Conservation (phyloP, 2,329 filamentous ascomycete genomes). For the Phoma herbarum region DNA sequence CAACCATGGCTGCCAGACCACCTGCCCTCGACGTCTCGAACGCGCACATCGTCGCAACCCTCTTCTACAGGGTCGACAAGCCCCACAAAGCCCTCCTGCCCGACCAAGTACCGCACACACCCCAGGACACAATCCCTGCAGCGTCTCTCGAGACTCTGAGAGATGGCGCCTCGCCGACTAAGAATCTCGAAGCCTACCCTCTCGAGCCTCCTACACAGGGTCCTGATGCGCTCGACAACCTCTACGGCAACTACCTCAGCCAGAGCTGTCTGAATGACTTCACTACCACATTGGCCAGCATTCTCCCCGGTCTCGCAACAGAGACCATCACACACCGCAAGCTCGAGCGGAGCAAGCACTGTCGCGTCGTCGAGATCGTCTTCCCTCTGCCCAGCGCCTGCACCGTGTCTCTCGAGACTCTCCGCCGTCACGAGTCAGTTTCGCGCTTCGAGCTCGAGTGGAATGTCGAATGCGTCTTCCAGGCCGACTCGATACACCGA, state of each 20-base stretch:
- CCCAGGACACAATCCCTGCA: constrained; percentile 42
- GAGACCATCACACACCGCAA: constrained; percentile 59
- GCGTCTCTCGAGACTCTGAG: constrained; percentile 46
- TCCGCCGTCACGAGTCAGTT: constrained; percentile 82
- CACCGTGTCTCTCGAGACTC: constrained; percentile 66
- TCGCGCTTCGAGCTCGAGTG: constrained; percentile 85
- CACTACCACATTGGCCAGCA: constrained; percentile 60
- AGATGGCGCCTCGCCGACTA: constrained; percentile 60
- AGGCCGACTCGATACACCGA: constrained; percentile 76
- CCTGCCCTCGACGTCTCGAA: constrained; percentile 32
- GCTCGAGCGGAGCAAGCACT: constrained; percentile 67
- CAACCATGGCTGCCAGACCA: constrained; percentile 28
- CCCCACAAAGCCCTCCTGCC: constrained; percentile 57
- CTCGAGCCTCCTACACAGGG: constrained; percentile 64
- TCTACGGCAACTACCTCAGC: constrained; percentile 64
- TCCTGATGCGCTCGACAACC: constrained; percentile 63
- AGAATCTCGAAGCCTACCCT: constrained; percentile 62
- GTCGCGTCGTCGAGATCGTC: constrained; percentile 71
- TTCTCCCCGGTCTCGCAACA: constrained; percentile 60
- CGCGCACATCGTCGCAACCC: constrained; percentile 46
- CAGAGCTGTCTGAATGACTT: constrained; percentile 66
- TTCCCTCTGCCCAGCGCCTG: constrained; percentile 65
- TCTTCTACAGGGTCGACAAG: constrained; percentile 50
- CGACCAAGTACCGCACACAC: constrained; percentile 54
- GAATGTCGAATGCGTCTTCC: constrained; percentile 85